Base-by-base conservation (phyloP, 495 filamentous ascomycete species). In the Glarea lozoyensis region DNA sequence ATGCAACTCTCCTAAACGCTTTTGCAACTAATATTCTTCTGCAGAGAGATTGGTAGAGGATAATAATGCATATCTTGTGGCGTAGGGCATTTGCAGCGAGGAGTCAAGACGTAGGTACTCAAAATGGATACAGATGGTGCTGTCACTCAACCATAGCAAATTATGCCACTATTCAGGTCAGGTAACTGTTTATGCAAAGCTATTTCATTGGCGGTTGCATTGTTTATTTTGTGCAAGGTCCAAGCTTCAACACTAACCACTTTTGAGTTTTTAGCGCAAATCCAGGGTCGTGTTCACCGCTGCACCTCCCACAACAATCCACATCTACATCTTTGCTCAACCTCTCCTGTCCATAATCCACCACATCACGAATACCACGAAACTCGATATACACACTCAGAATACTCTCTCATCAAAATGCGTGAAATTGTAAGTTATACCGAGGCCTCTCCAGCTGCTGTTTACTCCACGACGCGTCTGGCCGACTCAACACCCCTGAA, bases 341-440 rank as follows among this genome's bases (percentile, higher is more conserved):
- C 46, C 51, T 55, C 33, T 54, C 40, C 47, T 53, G 50, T 43
- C 55, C 53, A 54, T 53, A 56, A 47, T 47, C 45, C 48, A 50
- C 45, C 50, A 55, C 45, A 35, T 56, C 43, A 40, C 37, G 46
- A 32, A 48, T 46, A 54, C 54, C 51, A 49, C 50, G 36, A 43
- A 46, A 50, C 7, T 29, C 25, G 25, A 7, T n/a, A 7, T n/a
- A 48, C 51, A 42, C 37, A 46, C 37, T 48, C 45, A 51, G 52
- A 49, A 49, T 43, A 49, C 56, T 44, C 52, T 29, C 48, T 41
- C 56, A 50, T 34, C 72, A 81, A 69, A 55, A 94, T 94, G 87
- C 87, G 88, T 82, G 87, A 94, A 78, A 94, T 94, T 64, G 87
- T 90, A 75, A 65, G 84, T 84, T 32, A 44, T 47, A 37, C 40